Conservation (phyloP, 352 stramenopile genomes). For the Phytopythium kandeliae region DNA sequence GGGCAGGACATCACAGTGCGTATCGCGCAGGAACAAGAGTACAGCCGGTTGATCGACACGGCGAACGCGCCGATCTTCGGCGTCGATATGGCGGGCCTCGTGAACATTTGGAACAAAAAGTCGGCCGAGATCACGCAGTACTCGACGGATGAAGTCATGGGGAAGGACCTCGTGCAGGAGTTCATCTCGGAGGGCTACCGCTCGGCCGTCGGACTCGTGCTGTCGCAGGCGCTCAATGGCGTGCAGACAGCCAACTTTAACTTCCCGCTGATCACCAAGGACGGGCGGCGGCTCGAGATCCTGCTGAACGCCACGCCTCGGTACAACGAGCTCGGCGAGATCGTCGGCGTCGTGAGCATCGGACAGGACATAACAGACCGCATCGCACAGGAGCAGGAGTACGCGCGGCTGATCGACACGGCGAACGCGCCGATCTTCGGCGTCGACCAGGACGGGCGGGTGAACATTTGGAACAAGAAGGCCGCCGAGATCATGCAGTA, state of each 20-base stretch:
- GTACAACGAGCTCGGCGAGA: slow-evolving; percentile 69
- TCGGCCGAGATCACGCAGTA: slow-evolving; percentile 88
- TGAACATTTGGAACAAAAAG: slow-evolving; percentile 92
- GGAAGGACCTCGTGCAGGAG: slow-evolving; percentile 79
- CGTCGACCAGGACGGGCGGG: slow-evolving; percentile 67
- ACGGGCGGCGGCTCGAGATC: slow-evolving; percentile 69
- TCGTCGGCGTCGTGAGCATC: slow-evolving; percentile 81
- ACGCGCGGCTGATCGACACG: slow-evolving; percentile 83
- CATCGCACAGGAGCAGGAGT: slow-evolving; percentile 90
- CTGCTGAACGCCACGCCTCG: slow-evolving; percentile 72
- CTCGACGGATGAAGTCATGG: slow-evolving; percentile 83
- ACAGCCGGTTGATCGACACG: slow-evolving; percentile 81
- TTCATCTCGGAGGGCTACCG: slow-evolving; percentile 85
- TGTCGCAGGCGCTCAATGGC: slow-evolving; percentile 67
- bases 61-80: slow-evolving; percentile 88
- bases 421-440: slow-evolving; percentile 90
- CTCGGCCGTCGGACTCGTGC: slow-evolving; percentile 47
- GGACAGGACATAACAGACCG: slow-evolving; percentile 82
- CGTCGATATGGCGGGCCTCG: slow-evolving; percentile 61
- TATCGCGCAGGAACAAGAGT: slow-evolving; percentile 86
- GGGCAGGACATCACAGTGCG: slow-evolving; percentile 78
- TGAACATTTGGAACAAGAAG: slow-evolving; percentile 93
- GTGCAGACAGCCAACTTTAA: slow-evolving; percentile 80
- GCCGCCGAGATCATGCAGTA: slow-evolving; percentile 90
- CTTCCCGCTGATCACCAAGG: slow-evolving; percentile 75